Conservation (phyloP, 2,329 filamentous ascomycete species). For the Blastomyces gilchristii region DNA sequence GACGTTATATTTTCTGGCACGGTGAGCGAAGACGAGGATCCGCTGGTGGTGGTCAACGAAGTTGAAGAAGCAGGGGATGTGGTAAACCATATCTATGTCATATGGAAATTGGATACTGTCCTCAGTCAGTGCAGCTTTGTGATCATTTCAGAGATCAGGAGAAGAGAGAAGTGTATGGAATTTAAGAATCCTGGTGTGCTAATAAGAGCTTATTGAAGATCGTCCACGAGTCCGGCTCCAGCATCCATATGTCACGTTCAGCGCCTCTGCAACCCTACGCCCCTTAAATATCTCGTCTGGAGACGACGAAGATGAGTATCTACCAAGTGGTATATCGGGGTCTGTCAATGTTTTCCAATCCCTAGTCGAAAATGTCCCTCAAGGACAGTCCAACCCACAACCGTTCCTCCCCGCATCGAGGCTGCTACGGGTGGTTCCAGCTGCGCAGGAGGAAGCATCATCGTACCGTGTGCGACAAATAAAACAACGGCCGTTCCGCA, state of each 20-base stretch:
- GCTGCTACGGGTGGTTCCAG: conserved; percentile 47
- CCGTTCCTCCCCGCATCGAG: conserved; percentile 49
- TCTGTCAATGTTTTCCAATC: conserved; percentile 49
- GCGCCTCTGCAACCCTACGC: conserved; percentile 38
- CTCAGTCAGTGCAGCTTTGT: conserved; percentile 27
- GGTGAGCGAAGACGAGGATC: conserved; percentile 32
- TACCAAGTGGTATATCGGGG: conserved; percentile 46
- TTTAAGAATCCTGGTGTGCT: not conserved
- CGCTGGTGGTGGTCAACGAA: conserved; percentile 37
- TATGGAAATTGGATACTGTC: conserved; percentile 37
- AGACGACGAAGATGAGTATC: conserved; percentile 40
- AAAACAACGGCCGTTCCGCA: conserved; percentile 43
- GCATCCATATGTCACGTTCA: conserved; percentile 48
- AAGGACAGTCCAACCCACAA: conserved; percentile 33
- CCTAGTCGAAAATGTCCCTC: conserved; percentile 39
- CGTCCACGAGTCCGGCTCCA: conserved; percentile 44
- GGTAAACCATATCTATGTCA: conserved; percentile 33
- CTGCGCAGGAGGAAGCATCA: conserved; percentile 39
- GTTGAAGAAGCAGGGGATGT: conserved; percentile 30
- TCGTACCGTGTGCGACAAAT: conserved; percentile 46
- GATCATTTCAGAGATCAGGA: not conserved
- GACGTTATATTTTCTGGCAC: conserved; percentile 37
- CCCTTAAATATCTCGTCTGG: conserved; percentile 32
- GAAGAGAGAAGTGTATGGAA: not conserved
- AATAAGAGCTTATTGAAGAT: conserved; percentile 19